A percentile compares a stretch with the other conserved stretches of the same genome.
Evolutionary conservation across 2,329 filamentous ascomycete species (phyloP).

Genomic region (Nannizziopsis barbatae): DNA sequence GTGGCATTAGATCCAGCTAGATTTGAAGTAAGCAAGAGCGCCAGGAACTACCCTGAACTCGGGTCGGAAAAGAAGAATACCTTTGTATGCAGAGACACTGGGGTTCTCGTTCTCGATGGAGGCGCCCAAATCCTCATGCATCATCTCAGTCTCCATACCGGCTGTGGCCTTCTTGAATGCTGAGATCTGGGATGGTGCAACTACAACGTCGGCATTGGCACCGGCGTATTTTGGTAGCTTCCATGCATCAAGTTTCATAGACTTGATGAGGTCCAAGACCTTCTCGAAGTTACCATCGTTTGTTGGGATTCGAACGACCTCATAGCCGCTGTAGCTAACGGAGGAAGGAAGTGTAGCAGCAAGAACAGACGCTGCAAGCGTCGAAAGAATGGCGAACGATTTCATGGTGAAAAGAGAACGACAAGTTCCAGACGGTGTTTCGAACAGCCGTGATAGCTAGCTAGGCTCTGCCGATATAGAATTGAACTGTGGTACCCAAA

Average conservation of each 20-base stretch:
- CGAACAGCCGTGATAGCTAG: not conserved
- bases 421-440: not conserved
- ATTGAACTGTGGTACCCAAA: not conserved
- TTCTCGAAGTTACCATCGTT: constrained; percentile 7
- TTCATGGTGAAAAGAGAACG: constrained; percentile 10
- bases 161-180: constrained; percentile 30
- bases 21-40: constrained; percentile 14
- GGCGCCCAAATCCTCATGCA: constrained; percentile 37
- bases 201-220: constrained; percentile 33
- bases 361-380: constrained; percentile 12
- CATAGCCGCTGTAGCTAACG: constrained; percentile 18
- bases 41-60: constrained; percentile 25
- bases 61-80: constrained; percentile 22
- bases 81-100: constrained; percentile 17
- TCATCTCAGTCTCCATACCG: constrained; percentile 25
- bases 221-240: constrained; percentile 14
- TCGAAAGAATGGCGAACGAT: constrained; percentile 11
- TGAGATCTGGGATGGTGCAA: constrained; percentile 30
- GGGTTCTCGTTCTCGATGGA: constrained; percentile 33
- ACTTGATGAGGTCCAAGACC: constrained; percentile 15
- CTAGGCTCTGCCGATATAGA: not conserved
- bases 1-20: constrained; percentile 19
- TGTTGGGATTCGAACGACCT: constrained; percentile 18
- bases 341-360: constrained; percentile 8
- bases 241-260: constrained; percentile 16